Conservation (phyloP, 345 rosid species). For the Heritiera littoralis region DNA sequence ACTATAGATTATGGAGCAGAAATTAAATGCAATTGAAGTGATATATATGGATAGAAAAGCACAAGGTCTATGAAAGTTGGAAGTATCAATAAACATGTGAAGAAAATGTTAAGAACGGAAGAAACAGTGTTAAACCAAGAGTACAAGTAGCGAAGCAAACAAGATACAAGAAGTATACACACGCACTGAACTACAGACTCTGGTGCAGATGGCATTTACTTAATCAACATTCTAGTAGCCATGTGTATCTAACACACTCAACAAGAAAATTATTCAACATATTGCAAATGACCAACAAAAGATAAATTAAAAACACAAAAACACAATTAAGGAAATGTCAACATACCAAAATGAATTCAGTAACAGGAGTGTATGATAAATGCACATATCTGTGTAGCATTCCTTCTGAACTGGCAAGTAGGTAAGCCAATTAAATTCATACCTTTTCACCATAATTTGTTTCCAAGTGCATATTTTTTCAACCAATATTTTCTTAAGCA, state of each 20-base stretch:
- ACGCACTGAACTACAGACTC: neutral
- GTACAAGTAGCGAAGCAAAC: neutral
- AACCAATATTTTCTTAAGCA: neutral
- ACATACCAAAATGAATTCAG: neutral
- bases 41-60: neutral
- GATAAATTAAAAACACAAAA: no score
- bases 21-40: neutral
- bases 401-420: neutral
- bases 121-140: no score
- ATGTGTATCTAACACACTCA: neutral
- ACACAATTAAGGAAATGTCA: neutral
- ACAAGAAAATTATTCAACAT: neutral
- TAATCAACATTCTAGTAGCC: neutral
- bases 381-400: neutral
- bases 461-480: neutral
- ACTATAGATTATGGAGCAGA: neutral
- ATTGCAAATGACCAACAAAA: no score
- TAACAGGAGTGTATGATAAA: no score
- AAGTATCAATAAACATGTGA: neutral
- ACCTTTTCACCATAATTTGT: neutral
- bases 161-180: neutral
- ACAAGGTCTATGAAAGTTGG: neutral
- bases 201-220: neutral
- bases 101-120: no score
- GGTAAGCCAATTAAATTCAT: neutral